These are phyloP conservation scores for Trypanosomatidae sp. DNA, from an alignment of 208 protist genomes.

Conservation along the genomic window DNA sequence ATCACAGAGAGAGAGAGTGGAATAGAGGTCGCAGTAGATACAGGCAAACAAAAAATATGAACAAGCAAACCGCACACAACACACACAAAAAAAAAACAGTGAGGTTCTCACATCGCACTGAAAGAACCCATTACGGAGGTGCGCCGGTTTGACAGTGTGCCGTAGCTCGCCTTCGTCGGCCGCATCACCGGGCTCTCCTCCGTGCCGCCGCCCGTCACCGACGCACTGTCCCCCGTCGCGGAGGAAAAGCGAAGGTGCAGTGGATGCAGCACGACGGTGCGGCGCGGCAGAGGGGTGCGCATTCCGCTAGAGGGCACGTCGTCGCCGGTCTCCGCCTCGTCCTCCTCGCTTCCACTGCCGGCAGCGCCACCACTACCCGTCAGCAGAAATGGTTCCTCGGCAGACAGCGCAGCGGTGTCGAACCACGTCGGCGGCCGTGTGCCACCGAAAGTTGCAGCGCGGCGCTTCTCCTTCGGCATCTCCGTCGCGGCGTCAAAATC, in stretches of 20 bases:
- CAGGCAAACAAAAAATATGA: no score
- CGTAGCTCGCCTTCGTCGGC: constrained; percentile 22
- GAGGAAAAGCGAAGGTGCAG: constrained; percentile 26
- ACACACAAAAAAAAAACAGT: no score
- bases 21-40: no score
- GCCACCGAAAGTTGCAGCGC: constrained; percentile 27
- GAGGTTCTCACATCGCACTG: not conserved
- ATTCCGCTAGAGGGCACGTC: constrained; percentile 27
- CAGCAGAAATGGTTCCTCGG: constrained; percentile 2
- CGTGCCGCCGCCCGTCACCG: constrained; percentile 3
- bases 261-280: constrained; percentile 34
- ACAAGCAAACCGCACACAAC: no score
- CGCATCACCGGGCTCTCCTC: constrained; percentile 25
- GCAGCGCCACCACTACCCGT: not conserved
- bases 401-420: constrained; percentile 1
- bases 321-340: constrained; percentile 14
- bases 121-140: constrained; percentile 12
- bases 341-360: no score
- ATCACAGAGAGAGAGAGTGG: no score
- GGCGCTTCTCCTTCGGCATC: constrained; percentile 4
- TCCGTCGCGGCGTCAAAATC: constrained; percentile 17
- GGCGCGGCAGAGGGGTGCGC: constrained; percentile 25
- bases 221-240: constrained; percentile 14
- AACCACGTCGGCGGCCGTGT: constrained; percentile 13
- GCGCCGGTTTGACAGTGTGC: constrained; percentile 22